Percentiles rank a stretch among this genome's conserved stretches.
These are phyloP conservation scores for Fusarium sublunatum DNA, from an alignment of 2,329 filamentous ascomycete genomes.

Conservation along the genomic window DNA sequence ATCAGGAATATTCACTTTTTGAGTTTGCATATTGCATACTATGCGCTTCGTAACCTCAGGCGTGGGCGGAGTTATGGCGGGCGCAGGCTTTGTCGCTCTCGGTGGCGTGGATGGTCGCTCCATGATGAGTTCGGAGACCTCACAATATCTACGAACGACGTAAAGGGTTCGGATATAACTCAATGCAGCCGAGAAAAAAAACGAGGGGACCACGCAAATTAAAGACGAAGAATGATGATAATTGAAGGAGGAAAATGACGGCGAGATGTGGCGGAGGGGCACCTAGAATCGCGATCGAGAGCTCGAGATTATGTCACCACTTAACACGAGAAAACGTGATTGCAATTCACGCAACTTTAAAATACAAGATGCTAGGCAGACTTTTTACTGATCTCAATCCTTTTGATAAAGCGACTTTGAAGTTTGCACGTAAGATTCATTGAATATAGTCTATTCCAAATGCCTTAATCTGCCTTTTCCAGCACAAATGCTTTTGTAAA, in stretches of 20 bases:
- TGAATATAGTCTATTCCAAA: neutral
- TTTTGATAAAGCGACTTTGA: neutral
- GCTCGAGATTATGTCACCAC: slow-evolving; percentile 43
- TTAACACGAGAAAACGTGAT: slow-evolving; percentile 50
- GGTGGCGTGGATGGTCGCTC: slow-evolving; percentile 62
- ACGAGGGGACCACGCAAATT: neutral
- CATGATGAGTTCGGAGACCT: slow-evolving; percentile 50
- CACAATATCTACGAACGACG: neutral
- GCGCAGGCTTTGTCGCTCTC: slow-evolving; percentile 46
- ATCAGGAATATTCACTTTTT: fast-evolving
- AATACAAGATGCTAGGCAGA: neutral
- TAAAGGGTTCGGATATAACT: neutral
- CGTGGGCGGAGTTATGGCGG: slow-evolving; percentile 60
- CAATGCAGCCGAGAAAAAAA: neutral
- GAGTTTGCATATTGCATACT: slow-evolving; percentile 52
- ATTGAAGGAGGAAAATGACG: slow-evolving; percentile 11
- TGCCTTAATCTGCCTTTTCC: slow-evolving; percentile 1
- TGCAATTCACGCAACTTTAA: neutral
- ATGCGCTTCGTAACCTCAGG: slow-evolving; percentile 67
- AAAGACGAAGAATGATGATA: neutral
- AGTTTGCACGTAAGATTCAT: slow-evolving; percentile 6
- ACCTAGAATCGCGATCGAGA: slow-evolving; percentile 36
- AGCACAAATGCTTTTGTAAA: slow-evolving; percentile 24
- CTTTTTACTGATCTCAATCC: neutral
- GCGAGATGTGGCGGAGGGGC: slow-evolving; percentile 46